phyloP scores from a whole-genome alignment of 148 eudicot species.

The Fagopyrum homotropicum region DNA sequence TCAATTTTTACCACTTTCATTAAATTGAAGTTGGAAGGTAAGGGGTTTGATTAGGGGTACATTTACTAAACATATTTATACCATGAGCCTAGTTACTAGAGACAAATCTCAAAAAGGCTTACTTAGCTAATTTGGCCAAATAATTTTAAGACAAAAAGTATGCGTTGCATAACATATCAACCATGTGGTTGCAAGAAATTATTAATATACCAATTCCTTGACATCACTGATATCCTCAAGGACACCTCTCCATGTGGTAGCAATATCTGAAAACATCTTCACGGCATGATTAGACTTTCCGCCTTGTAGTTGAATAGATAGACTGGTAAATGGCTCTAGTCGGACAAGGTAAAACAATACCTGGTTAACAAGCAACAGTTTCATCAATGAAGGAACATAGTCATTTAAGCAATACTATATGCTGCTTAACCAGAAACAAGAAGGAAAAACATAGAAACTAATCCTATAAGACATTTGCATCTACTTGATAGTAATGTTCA shows the following conservation, averaged over 20 bases:
- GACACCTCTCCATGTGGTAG: constrained; percentile 93
- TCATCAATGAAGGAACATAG: not conserved
- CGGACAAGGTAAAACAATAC: constrained; percentile 84
- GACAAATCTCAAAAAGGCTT: no score
- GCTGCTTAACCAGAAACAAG: no score
- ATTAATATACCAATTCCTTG: constrained; percentile 74
- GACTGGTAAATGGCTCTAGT: constrained; percentile 94
- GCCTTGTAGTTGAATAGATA: constrained; percentile 90
- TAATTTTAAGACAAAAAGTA: not conserved
- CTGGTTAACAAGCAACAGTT: constrained; percentile 30
- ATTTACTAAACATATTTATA: no score
- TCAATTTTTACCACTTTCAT: no score
- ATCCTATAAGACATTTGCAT: not conserved
- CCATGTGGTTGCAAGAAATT: no score
- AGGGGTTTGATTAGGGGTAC: no score
- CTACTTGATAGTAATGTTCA: not conserved
- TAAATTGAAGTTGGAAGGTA: no score
- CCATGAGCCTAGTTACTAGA: no score
- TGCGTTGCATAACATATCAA: no score
- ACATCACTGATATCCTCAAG: constrained; percentile 98
- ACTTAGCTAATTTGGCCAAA: no score
- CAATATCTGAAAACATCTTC: constrained; percentile 90
- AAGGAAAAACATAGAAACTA: no score
- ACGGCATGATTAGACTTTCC: constrained; percentile 98
- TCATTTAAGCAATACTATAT: no score